Base-by-base conservation (phyloP, 2,329 filamentous ascomycete genomes). In the Beauveria caledonica region DNA sequence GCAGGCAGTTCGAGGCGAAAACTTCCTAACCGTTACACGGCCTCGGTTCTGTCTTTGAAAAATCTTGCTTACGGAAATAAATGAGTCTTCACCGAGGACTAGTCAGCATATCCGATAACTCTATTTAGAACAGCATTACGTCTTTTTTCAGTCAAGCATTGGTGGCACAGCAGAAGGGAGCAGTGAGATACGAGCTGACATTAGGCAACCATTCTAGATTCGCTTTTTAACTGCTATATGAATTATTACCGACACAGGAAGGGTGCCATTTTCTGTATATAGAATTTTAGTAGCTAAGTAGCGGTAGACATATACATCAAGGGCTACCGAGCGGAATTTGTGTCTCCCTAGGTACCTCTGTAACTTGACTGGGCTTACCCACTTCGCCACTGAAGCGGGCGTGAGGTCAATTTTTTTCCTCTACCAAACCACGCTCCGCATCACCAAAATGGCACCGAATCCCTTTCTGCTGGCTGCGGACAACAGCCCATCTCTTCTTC, bases 401-500 rank as follows among this genome's bases (percentile, higher is more conserved):
- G 52, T 21, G 19, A 42, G 7, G 40, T 11, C 40, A 58, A 33
- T 58, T 58, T 58, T 57, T 49, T n/a, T 21, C 39, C 27, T 44
- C 23, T 39, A 46, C 17, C 27, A 40, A 19, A 54, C 21, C 27
- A 51, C 23, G 21, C 36, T 27, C 33, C 40, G 36, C 33, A 65
- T 40, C 44, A 52, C 23, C 21, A 36, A 45, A 36, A 83, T 83
- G 80, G 65, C 78, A 4, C 71, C 75, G 48, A 92, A 91, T 68
- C 82, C 82, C 1, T 90, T 87, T 71, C 79, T 91, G 60, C 81
- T 92, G 53, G 93, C 92, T 45, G 90, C 93, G 62, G 93, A 96
- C 72, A 88, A 91, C 69, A 88, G 88, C 56, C 76, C 84, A 46
- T 80, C 83, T 49, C 84, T 99, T 59, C 79, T 96, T 63, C 78